Evolutionary conservation across 257 asterid genomes (phyloP).

Genomic region (Voacanga thouarsii): DNA sequence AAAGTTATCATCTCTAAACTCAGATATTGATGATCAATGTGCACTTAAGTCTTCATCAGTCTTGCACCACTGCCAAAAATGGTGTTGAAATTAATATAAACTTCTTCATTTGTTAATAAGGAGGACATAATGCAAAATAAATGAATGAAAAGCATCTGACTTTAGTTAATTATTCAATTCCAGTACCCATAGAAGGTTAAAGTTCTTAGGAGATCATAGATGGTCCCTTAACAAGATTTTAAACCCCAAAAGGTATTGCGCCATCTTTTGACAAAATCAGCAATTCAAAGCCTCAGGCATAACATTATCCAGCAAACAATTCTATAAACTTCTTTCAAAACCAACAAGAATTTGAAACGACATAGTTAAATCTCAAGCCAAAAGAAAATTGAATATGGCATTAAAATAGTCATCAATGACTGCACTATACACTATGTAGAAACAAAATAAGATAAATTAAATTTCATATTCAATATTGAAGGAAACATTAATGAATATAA

Average conservation of each 20-base stretch:
- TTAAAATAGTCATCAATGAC: background rate
- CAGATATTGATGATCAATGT: constrained; percentile 65
- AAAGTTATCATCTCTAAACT: constrained; percentile 84
- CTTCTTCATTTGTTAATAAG: background rate
- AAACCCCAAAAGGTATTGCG: background rate
- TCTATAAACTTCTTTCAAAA: background rate
- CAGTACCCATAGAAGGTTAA: background rate
- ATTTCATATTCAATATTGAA: background rate
- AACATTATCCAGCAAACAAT: background rate
- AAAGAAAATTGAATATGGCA: background rate
- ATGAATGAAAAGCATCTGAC: background rate
- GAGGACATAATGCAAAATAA: background rate
- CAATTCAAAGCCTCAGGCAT: background rate
- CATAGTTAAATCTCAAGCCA: background rate
- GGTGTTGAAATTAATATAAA: background rate
- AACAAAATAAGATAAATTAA: background rate
- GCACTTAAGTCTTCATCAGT: constrained; percentile 65
- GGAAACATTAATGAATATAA: background rate
- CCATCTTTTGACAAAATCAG: background rate
- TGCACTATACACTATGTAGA: no score
- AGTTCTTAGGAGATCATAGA: background rate
- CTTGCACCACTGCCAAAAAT: constrained; percentile 54
- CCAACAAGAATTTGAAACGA: background rate
- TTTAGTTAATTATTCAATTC: background rate
- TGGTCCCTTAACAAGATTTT: background rate